A percentile compares a stretch with the other conserved stretches of the same genome.
These are phyloP conservation scores for Phytophthora citrophthora DNA, from an alignment of 352 stramenopile species.

Conservation along the genomic window DNA sequence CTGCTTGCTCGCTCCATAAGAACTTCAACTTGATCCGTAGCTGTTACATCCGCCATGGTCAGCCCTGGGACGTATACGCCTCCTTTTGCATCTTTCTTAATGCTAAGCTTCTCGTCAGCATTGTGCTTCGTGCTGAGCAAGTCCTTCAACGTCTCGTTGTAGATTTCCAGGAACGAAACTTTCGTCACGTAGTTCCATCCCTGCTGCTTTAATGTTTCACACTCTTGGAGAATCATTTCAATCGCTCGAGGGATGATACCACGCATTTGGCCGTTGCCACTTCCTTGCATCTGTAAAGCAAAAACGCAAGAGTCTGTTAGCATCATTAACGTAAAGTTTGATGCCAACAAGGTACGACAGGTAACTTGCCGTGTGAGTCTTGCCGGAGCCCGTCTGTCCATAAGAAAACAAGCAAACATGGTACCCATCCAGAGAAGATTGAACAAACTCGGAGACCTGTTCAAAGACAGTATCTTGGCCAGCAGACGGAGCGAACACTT, in stretches of 20 bases:
- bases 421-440: constrained; percentile 97
- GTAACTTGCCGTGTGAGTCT: constrained; percentile 89
- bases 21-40: constrained; percentile 67
- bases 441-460: constrained; percentile 97
- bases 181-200: constrained; percentile 96
- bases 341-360: neutral
- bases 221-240: constrained; percentile 94
- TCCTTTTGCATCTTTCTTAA: constrained; percentile 79
- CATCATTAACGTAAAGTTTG: constrained; percentile 1
- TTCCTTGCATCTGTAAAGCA: constrained; percentile 94
- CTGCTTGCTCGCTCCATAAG: constrained; percentile 82
- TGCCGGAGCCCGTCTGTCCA: constrained; percentile 94
- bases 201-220: constrained; percentile 59
- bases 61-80: constrained; percentile 72
- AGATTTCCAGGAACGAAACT: constrained; percentile 99
- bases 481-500: constrained; percentile 93
- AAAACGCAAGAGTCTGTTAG: constrained; percentile 1
- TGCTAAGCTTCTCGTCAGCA: constrained; percentile 56
- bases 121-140: constrained; percentile 89
- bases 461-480: constrained; percentile 97
- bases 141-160: constrained; percentile 99
- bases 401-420: constrained; percentile 97
- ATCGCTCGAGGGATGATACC: constrained; percentile 98
- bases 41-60: constrained; percentile 57
- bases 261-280: constrained; percentile 93